Evolutionary conservation across 306 rosid genomes (phyloP), one percentile per base, ranked within the genome.

Genomic region (Luffa acutangula): DNA sequence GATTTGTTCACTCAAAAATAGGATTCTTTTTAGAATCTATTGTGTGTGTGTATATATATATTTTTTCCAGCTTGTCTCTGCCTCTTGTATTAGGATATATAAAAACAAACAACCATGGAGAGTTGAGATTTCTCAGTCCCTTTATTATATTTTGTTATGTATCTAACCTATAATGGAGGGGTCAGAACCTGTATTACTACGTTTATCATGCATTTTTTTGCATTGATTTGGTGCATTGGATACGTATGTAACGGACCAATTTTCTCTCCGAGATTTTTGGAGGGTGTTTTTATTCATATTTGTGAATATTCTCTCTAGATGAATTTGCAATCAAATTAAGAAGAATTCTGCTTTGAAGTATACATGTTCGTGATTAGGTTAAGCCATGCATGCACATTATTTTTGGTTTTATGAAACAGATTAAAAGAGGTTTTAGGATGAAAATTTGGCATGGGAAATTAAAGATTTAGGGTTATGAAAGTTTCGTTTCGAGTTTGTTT

Each of bases 1-100:
- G 93, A 93, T 82, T 65, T 93, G 80, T 86, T 84, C 81, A 69
- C 74, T 73, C 81, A 82, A 69, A 89, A 82, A 85, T 87, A 89
- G 76, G 85, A 5, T 70, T 12, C 31, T 20, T 71, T 20, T 46
- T 11, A 71, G 18, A 71, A 46, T 46, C 5, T 31, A 66, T 66
- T 25, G 31, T 25, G 33, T 14, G 74, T 83, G n/a, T 43, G 37
- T 45, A 20, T 37, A 12, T 56, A 56, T 21, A n/a, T n/a, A n/a
- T 18, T 34, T n/a, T n/a, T 76, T n/a, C 46, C 52, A 42, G 41
- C 58, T 48, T 46, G 31, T 9, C 12, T 52, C 20, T 63, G 69
- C 39, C 17, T 71, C 4, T 71, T 71, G 58, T 71, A 48, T 46
- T 45, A 71, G 56, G 59, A 45, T 71, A 8, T 71, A 8, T n/a